A percentile compares a stretch with the other conserved stretches of the same genome.
These are phyloP conservation scores for Agrocybe pediades DNA, from an alignment of 768 basidiomycete genomes.

Conservation along the genomic window DNA sequence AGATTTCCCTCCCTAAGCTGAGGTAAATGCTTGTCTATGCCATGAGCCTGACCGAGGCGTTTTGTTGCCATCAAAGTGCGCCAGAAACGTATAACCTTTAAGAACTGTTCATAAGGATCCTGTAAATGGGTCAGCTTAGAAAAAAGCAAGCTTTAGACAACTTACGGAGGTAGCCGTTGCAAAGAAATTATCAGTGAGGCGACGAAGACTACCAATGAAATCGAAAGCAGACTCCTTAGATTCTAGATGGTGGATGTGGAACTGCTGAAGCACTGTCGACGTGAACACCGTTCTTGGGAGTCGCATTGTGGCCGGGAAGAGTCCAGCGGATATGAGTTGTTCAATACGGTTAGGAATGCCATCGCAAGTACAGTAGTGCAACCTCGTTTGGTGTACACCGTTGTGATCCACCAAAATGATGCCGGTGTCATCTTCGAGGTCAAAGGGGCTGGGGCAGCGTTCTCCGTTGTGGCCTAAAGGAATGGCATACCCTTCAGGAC, in stretches of 20 bases:
- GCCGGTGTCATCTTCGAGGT: neutral
- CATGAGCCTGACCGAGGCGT: conserved; percentile 22
- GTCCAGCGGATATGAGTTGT: conserved; percentile 18
- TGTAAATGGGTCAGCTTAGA: neutral
- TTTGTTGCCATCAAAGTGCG: conserved; percentile 15
- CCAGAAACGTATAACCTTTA: conserved; percentile 20
- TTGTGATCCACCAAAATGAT: conserved; percentile 23
- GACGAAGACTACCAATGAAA: conserved; percentile 19
- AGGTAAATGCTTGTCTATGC: conserved; percentile 17
- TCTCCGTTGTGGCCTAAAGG: conserved; percentile 9
- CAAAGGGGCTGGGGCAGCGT: neutral
- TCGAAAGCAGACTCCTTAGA: conserved; percentile 25
- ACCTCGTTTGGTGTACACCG: conserved; percentile 19
- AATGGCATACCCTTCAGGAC: neutral
- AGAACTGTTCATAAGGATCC: conserved; percentile 23
- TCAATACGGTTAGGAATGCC: conserved; percentile 1
- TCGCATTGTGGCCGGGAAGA: conserved; percentile 26
- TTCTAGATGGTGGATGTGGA: conserved; percentile 23
- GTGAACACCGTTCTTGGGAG: conserved; percentile 24
- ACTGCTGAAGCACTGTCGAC: conserved; percentile 17
- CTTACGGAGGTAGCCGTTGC: conserved; percentile 19
- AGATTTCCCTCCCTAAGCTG: conserved; percentile 18
- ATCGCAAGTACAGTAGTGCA: conserved; percentile 25
- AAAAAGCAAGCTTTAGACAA: neutral
- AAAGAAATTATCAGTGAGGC: conserved; percentile 22